Base-by-base conservation (phyloP, 805 yeast genomes). In the Teunomyces panamensis region DNA sequence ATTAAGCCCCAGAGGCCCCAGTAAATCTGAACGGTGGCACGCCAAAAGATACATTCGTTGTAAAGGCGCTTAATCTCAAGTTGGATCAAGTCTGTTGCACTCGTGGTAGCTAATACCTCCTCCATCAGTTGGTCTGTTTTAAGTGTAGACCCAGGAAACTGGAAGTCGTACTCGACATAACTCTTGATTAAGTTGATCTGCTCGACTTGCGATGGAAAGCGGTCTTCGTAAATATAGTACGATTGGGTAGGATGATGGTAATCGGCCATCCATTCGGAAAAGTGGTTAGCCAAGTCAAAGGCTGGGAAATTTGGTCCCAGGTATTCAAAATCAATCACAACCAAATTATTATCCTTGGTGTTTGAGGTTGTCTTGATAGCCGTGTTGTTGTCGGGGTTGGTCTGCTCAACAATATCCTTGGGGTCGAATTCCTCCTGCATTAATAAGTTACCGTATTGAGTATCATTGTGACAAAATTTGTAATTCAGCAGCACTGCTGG, bases 221-320 rank as follows among this genome's bases (percentile, higher is more conserved):
- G 67, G 9, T 75, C 68, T 30, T 68, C 71, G 56, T 79, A 74
- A n/a, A 87, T 69, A 47, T 67, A 78, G 62, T 85, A 80, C 11
- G 74, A 67, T 42, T 55, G 51, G 14, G 74, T 70, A 0, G 83
- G 79, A 55, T 82, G 80, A 59, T 85, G 88, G 63, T 92, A 94
- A 69, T 94, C 89, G 43, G 89, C 79, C 97, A 91, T 94, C 99
- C 99, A 92, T 70, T 92, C 99, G 54, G 87, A 79, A 56, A 94
- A 87, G 69, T 94, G 99, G 64, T 94, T 91, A 10, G 91, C 91
- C 47, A 94, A 80, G 63, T 94, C 99, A 62, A 76, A 89, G 2
- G 95, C 96, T 1, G 96, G 89, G 39, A 84, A 74, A 60, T 91
- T 94, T 9, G 96, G 83, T 0, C 97, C 97, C 0, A 96, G 83